Base-by-base conservation (phyloP, 495 filamentous ascomycete genomes). In the Chaetomium cochliodes region DNA sequence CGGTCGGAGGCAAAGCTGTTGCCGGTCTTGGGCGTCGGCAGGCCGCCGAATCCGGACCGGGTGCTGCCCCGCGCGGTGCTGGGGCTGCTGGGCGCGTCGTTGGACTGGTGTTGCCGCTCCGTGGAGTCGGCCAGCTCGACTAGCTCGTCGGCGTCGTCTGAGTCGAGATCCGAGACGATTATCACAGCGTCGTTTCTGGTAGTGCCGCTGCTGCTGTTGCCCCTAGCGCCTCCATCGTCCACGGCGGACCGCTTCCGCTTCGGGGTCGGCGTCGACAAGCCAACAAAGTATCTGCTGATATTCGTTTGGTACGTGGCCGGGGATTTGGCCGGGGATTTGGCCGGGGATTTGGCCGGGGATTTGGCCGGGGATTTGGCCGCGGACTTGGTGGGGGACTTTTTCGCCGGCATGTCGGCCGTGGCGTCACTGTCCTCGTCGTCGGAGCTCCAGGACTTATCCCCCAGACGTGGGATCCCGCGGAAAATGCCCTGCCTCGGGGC, bases 101-200 rank as follows among this genome's bases (percentile, higher is more conserved):
- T 58, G 59, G 25, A 42, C 23, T 63, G 39, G 75, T 74, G 12
- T 26, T 22, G 51, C 4, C 33, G 59, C 13, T 28, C 25, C 37
- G 16, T 13, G 30, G 61, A 50, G 33, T 64, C 50, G 28, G 58
- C 28, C 16, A 61, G 30, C 16, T 47, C 37, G 7, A 56, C 55
- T 15, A 61, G 54, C 28, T 69, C 46, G 26, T 49, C 42, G 11
- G 65, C 71, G n/a, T 69, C 65, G 28, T 72, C 69, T 12, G 66
- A 62, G 42, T 65, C 57, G 33, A 68, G 7, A 5, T 61, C 55
- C 18, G 37, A 59, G 15, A 60, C 9, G 6, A 41, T 56, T 11
- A 5, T 22, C 0, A 33, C 18, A 2, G 51, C 37, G 18, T 9
- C 30, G 41, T 15, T 44, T 44, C 13, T 33, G 8, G 42, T 22